Evolutionary conservation across 148 eudicot species (phyloP).

Genomic region (Amaranthus hypochondriacus): DNA sequence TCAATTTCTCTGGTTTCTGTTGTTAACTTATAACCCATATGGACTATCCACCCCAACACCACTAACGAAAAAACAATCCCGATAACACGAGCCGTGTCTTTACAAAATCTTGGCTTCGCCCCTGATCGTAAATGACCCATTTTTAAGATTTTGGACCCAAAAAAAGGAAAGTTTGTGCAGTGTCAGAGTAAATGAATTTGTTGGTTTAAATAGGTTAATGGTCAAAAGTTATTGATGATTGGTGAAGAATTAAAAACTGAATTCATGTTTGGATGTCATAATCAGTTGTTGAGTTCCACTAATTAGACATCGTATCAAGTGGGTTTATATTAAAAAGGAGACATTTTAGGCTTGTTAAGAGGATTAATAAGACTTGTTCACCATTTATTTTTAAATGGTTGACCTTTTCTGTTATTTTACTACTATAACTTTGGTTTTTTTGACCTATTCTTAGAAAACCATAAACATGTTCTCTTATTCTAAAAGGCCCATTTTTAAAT

Average conservation of each 20-base stretch:
- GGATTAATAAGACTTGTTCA: slow-evolving; percentile 23
- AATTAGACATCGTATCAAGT: slow-evolving; percentile 18
- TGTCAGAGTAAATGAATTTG: background rate
- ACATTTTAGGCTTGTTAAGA: slow-evolving; percentile 11
- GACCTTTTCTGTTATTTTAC: slow-evolving; percentile 6
- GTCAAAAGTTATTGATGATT: background rate
- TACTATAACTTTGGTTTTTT: background rate
- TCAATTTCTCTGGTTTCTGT: slow-evolving; percentile 11
- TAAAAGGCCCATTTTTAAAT: no score
- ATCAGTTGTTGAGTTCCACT: slow-evolving; percentile 19
- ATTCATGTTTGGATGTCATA: slow-evolving; percentile 9
- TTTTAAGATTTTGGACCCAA: background rate
- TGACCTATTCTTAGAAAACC: slow-evolving; percentile 3
- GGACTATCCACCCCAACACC: slow-evolving; percentile 27
- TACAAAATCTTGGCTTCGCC: slow-evolving; percentile 2
- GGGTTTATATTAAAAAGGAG: slow-evolving; percentile 13
- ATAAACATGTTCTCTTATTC: background rate
- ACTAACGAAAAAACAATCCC: slow-evolving; percentile 18
- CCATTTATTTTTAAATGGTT: background rate
- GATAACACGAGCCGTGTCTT: slow-evolving; percentile 9
- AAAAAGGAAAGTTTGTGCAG: background rate
- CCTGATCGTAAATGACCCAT: slow-evolving; percentile 3
- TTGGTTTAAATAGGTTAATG: background rate
- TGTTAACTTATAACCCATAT: slow-evolving; percentile 25
- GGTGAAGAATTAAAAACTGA: background rate